Evolutionary conservation across 164 flowering plant species (phyloP).

Genomic region (Chimonanthus praecox): DNA sequence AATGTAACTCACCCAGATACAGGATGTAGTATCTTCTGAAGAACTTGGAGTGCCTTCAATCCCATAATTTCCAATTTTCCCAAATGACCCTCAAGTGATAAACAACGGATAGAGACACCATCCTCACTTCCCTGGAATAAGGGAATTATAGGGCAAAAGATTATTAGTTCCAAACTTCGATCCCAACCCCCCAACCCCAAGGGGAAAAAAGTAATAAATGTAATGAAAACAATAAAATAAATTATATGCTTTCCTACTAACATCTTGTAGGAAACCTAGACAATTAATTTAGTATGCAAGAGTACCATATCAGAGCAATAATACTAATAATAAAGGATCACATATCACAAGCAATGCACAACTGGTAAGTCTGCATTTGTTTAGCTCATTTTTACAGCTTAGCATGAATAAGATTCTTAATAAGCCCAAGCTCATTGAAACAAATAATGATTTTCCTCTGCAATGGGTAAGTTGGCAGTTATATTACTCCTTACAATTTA

Average conservation of each 20-base stretch:
- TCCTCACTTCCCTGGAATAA: conserved; percentile 43
- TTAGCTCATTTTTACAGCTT: not conserved
- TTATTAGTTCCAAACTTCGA: too few relatives aligned
- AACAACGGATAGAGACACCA: conserved; percentile 37
- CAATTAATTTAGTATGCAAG: too few relatives aligned
- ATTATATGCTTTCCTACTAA: not conserved
- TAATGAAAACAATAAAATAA: too few relatives aligned
- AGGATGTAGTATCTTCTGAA: conserved; percentile 57
- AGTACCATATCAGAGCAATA: not conserved
- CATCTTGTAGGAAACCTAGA: not conserved
- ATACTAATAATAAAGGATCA: not conserved
- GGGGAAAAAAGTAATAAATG: too few relatives aligned
- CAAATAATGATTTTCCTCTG: not conserved
- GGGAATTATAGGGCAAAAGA: not conserved
- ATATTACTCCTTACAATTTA: too few relatives aligned
- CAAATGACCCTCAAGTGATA: conserved; percentile 67
- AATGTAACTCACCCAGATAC: conserved; percentile 39
- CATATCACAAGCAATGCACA: not conserved
- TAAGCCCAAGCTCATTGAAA: not conserved
- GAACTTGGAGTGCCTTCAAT: conserved; percentile 48
- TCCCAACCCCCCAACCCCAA: too few relatives aligned
- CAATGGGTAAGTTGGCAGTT: too few relatives aligned
- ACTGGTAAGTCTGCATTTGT: not conserved
- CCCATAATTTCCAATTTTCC: conserved; percentile 75
- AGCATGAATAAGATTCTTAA: not conserved